Base-by-base conservation (phyloP, 2,329 filamentous ascomycete species). In the Stagonosporopsis tanaceti region DNA sequence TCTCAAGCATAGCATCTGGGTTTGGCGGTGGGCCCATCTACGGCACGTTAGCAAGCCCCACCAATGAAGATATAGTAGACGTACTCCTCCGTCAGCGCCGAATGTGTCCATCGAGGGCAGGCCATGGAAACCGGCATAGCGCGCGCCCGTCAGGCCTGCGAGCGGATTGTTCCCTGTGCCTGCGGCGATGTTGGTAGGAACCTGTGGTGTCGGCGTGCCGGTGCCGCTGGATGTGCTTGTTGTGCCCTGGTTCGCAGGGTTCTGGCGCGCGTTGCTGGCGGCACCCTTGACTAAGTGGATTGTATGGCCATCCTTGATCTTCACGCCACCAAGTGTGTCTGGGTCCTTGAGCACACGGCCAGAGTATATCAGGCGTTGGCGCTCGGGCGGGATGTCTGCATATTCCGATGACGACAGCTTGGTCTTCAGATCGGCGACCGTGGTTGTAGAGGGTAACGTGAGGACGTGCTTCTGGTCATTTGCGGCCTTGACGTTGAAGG, bases 401-500 rank as follows among this genome's bases (percentile, higher is more conserved):
- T 89, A 92, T 68, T 96, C 92, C 56, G 87, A 79, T 30, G 86
- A 85, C 5, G 93, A 87, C 37, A 99, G 88, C 82, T 94, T 97
- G 61, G 85, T 86, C 84, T 99, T 99, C 68, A 99, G 85, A 60
- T 97, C 93, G 55, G 86, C 83, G 40, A 98, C 89, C 7, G 89
- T 90, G 46, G 89, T 91, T 34, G 87, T 85, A 64, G 90, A 85
- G 56, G 90, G 79, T 72, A 98, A 88, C 54, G 92, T 96, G 74
- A 99, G 82, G 50, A 86, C 88, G 74, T 92, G 93, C 77, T 90
- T 92, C 75, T 86, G 88, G 74, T 97, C 93, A 69, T 89, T 90
- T n/a, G 92, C 93, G n/a, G 92, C 91, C 83, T 98, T 99, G 79
- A 99, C 89, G 81, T 93, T 95, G 86, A 99, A 98, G 77, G 91